Evolutionary conservation across 2,329 filamentous ascomycete genomes (phyloP).

Genomic region (Sporothrix schenckii): DNA sequence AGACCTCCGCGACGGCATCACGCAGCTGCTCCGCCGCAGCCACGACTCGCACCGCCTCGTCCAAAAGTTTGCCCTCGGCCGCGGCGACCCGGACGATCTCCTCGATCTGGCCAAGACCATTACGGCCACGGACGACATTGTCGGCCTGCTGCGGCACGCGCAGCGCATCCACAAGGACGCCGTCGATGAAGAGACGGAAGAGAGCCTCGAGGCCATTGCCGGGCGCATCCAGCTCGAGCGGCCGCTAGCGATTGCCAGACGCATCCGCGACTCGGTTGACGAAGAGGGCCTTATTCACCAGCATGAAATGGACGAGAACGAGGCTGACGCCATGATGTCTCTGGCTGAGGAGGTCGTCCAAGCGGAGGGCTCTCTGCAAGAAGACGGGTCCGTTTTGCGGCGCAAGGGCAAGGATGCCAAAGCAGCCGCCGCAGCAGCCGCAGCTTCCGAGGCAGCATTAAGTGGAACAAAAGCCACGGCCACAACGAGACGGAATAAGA

Average conservation of each 20-base stretch:
- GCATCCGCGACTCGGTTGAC: slow-evolving; percentile 80
- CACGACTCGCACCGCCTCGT: slow-evolving; percentile 87
- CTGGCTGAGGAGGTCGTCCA: slow-evolving; percentile 73
- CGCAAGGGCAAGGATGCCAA: slow-evolving; percentile 44
- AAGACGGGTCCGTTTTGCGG: slow-evolving; percentile 57
- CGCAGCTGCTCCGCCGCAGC: slow-evolving; percentile 69
- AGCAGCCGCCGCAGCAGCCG: slow-evolving; percentile 16
- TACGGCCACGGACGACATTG: slow-evolving; percentile 69
- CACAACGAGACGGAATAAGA: slow-evolving; percentile 24
- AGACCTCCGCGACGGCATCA: slow-evolving; percentile 69
- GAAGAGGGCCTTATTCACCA: slow-evolving; percentile 85
- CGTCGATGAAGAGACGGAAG: slow-evolving; percentile 22
- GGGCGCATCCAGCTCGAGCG: slow-evolving; percentile 66
- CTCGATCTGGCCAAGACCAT: slow-evolving; percentile 82
- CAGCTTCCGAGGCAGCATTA: background rate
- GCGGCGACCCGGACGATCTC: slow-evolving; percentile 90
- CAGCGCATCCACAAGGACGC: slow-evolving; percentile 32
- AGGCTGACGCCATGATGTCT: slow-evolving; percentile 69
- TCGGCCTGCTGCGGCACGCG: slow-evolving; percentile 48
- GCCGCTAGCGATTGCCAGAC: slow-evolving; percentile 67
- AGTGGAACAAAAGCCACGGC: background rate
- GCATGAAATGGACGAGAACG: slow-evolving; percentile 74
- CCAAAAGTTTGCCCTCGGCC: slow-evolving; percentile 90
- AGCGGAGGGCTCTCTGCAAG: slow-evolving; percentile 65
- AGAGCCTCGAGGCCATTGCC: slow-evolving; percentile 52